phyloP scores from a whole-genome alignment of 352 stramenopile genomes.

The Globisporangium cederbergense region DNA sequence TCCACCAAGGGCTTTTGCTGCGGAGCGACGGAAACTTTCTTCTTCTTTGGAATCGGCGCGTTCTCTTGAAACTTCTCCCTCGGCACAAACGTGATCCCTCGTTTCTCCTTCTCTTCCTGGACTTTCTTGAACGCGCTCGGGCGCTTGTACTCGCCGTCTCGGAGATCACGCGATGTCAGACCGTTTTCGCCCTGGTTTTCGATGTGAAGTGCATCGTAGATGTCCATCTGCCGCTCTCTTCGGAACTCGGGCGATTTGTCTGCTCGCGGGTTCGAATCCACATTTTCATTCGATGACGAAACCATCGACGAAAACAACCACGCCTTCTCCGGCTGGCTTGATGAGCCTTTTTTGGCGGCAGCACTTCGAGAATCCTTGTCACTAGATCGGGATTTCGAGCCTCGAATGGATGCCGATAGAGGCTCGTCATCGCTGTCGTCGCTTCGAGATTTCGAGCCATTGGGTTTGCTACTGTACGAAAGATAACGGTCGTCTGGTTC shows the following conservation, averaged over 20 bases:
- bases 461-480: conserved; percentile 37
- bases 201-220: conserved; percentile 58
- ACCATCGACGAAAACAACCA: conserved; percentile 10
- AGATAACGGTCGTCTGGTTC: conserved; percentile 27
- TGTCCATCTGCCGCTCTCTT: conserved; percentile 48
- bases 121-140: conserved; percentile 53
- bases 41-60: conserved; percentile 49
- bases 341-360: not conserved
- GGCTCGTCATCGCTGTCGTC: conserved; percentile 16
- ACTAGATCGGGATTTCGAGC: conserved; percentile 2
- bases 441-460: conserved; percentile 12
- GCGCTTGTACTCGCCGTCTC: conserved; percentile 39
- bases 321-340: not conserved
- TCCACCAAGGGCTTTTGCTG: not conserved
- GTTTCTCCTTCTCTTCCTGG: conserved; percentile 37
- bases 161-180: conserved; percentile 27
- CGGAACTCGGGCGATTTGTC: conserved; percentile 19
- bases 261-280: conserved; percentile 3
- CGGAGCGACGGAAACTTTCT: conserved; percentile 3
- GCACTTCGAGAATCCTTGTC: not conserved
- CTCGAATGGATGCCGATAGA: not conserved
- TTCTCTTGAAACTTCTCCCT: conserved; percentile 46
- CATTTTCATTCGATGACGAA: conserved; percentile 8
- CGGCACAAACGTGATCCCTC: conserved; percentile 34
- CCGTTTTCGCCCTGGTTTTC: conserved; percentile 29